A percentile compares a stretch with the other conserved stretches of the same genome.
Conservation (phyloP, 805 yeast species). For the Ogataea saltuana region DNA sequence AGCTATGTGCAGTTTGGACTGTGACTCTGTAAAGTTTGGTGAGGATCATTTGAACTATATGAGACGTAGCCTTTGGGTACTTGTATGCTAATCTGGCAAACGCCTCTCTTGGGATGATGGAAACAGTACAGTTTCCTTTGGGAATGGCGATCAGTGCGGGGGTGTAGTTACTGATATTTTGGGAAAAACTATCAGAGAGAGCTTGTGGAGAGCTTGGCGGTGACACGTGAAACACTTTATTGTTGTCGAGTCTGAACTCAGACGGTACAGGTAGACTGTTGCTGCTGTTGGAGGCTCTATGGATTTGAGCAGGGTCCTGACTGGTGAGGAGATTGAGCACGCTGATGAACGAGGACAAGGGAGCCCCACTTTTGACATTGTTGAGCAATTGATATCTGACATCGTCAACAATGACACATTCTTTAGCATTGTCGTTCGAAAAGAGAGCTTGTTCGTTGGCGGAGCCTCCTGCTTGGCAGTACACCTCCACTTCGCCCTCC, state of each 20-base stretch:
- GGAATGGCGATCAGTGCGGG: conserved; percentile 69
- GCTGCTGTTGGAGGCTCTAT: conserved; percentile 1
- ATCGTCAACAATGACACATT: conserved; percentile 51
- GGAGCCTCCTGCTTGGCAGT: conserved; percentile 50
- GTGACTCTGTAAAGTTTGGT: conserved; percentile 88
- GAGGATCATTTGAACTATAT: conserved; percentile 89
- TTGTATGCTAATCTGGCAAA: conserved; percentile 69
- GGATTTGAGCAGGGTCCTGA: conserved; percentile 7
- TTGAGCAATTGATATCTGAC: conserved; percentile 73
- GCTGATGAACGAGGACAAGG: conserved; percentile 79
- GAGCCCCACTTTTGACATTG: conserved; percentile 80
- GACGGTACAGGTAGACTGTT: conserved; percentile 16
- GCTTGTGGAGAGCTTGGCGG: conserved; percentile 10
- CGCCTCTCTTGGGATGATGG: conserved; percentile 86
- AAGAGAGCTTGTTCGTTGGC: conserved; percentile 22
- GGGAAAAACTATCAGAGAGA: not conserved
- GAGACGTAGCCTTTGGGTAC: conserved; percentile 88
- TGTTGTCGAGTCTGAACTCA: conserved; percentile 21
- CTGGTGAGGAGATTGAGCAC: conserved; percentile 67
- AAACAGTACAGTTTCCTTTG: conserved; percentile 73
- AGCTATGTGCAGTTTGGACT: conserved; percentile 83
- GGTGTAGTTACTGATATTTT: conserved; percentile 1
- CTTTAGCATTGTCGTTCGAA: conserved; percentile 37
- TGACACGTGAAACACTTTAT: conserved; percentile 16
- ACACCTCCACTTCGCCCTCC: conserved; percentile 85